These are phyloP conservation scores for Umbelopsis ramanniana DNA, from an alignment of 192 early-diverging fungal species.

Conservation along the genomic window DNA sequence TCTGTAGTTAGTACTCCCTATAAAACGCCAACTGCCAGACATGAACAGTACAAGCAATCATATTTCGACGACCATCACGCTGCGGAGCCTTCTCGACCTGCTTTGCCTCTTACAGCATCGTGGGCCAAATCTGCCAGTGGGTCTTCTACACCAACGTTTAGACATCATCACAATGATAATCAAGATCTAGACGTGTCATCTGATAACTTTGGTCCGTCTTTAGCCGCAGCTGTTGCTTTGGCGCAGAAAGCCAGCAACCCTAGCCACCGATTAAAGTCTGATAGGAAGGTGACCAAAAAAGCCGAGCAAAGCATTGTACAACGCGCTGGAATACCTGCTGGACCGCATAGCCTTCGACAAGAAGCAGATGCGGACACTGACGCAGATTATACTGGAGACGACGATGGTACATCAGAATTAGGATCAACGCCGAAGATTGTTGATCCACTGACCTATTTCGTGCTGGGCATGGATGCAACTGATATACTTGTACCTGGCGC, in stretches of 20 bases:
- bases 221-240: constrained; percentile 39
- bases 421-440: background rate
- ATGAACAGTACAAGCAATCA: background rate
- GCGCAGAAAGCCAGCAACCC: constrained; percentile 38
- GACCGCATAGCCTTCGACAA: background rate
- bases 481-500: background rate
- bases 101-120: constrained; percentile 62
- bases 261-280: background rate
- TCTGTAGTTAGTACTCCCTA: constrained; percentile 23
- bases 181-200: constrained; percentile 13
- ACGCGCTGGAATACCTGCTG: background rate
- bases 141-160: constrained; percentile 34
- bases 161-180: background rate
- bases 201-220: constrained; percentile 45
- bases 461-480: constrained; percentile 17
- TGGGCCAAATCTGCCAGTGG: constrained; percentile 53
- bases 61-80: constrained; percentile 16
- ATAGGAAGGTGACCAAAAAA: background rate
- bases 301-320: background rate
- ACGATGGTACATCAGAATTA: background rate
- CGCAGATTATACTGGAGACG: background rate
- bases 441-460: constrained; percentile 13
- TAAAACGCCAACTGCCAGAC: constrained; percentile 27
- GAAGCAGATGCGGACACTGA: constrained; percentile 3
- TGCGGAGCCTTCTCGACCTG: constrained; percentile 41